Evolutionary conservation across 495 filamentous ascomycete genomes (phyloP), one percentile per base, ranked within the genome.

Genomic region (Penicillium pulvis): DNA sequence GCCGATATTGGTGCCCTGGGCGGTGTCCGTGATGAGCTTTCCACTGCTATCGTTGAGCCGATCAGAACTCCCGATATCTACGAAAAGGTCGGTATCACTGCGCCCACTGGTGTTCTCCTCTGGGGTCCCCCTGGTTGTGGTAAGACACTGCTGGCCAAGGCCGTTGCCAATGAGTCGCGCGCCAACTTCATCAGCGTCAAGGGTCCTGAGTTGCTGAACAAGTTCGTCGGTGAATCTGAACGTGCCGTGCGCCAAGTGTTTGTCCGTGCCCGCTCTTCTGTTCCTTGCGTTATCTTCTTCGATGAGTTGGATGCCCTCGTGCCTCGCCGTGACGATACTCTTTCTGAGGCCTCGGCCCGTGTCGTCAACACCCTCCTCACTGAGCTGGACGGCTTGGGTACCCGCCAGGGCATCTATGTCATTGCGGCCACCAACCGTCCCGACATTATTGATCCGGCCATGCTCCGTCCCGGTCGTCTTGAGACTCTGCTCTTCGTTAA

Each of bases 161-260:
- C 94, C 17, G 92, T 96, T 6, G 94, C 94, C 57, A 95, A 96
- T 72, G 95, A 97, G 74, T 91, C 88, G 24, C 87, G 89, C 62
- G 94, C 95, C 28, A 98, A 97, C 73, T 98, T 98, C 81, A 98
- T 98, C 74, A 92, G 90, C 61, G 90, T 98, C 75, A 97, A 96
- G 76, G 94, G 94, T 0, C 93, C 94, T 3, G 93, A 97, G 65
- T 79, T 97, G 3, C 83, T 95, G 43, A 96, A 96, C 75, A 97
- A 97, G 74, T 98, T 90, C 63, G 92, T 98, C 28, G 94, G 94
- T 62, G 94, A 98, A 70, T 93, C 89, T 19, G 94, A 98, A 71
- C 86, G 92, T 17, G 90, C 94, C 0, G 90, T 98, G 4, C 87
- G 94, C 16, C 91, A 96, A 69, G 90, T 97, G 3, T 98, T 98